Evolutionary conservation across 1,284 basidiomycete genomes (phyloP), one percentile per base, ranked within the genome.

Genomic region (Tranzscheliella williamsii): DNA sequence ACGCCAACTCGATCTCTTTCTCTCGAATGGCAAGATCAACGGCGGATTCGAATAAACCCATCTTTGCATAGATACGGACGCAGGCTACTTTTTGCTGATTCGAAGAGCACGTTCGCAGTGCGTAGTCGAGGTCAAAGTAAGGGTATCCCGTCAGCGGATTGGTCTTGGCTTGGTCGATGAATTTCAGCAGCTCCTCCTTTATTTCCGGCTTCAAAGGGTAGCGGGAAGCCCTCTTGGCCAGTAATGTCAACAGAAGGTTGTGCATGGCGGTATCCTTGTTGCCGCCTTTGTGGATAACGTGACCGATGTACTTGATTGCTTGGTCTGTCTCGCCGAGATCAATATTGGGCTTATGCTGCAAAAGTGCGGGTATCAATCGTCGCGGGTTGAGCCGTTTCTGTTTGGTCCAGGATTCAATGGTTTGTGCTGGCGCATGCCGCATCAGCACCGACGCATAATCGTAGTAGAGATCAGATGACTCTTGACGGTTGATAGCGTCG

Each of bases 121-220:
- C 95, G 75, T 97, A 98, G 80, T 98, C 93, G 29, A 98, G 84
- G 70, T 98, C 94, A 75, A 92, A 98, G 78, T 91, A 95, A 1
- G 94, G 93, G 72, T 86, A 86, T 3, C 85, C 86, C 0, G 90
- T 90, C 18, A 89, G 76, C 2, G 91, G 87, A 75, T 96, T 86
- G 2, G 52, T 24, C 1, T 90, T 91, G 1, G 89, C 87, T 0
- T 84, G 84, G n/a, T 85, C 85, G 29, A 99, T 84, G 81, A 95
- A 97, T 20, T 86, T 85, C 18, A 96, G 81, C 4, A 99, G 83
- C 4, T 87, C 85, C 1, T 83, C 86, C 66, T 95, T 93, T 65
- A 90, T 46, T n/a, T 57, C 53, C 3, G 41, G 27, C 0, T 21
- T 33, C 24, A 35, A 26, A 1, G 55, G 46, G 24, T 41, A 49